Evolutionary conservation across 2,329 filamentous ascomycete species (phyloP).

Genomic region (Pseudogymnoascus verrucosus): DNA sequence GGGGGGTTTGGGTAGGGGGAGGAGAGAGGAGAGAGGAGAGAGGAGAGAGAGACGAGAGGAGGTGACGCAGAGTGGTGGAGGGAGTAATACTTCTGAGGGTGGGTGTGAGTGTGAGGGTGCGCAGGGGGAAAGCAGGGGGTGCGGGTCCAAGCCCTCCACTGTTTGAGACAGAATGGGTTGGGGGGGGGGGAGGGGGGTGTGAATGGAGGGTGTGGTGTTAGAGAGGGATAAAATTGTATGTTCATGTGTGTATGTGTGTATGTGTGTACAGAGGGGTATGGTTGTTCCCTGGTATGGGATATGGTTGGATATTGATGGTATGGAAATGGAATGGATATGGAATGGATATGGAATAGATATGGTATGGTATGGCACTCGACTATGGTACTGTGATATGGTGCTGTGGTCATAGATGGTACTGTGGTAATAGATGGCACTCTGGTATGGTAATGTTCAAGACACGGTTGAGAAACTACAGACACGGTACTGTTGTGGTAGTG

Average conservation of each 20-base stretch:
- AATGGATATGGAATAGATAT: too few relatives aligned
- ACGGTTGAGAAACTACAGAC: not conserved
- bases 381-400: not conserved
- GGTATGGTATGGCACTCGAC: not conserved
- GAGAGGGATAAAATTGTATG: not conserved
- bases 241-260: not conserved
- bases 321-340: not conserved
- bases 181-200: too few relatives aligned
- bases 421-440: too few relatives aligned
- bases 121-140: not conserved
- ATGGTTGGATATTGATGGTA: not conserved
- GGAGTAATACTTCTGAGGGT: not conserved
- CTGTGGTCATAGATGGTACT: too few relatives aligned
- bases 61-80: not conserved
- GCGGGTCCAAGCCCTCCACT: not conserved
- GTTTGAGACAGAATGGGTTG: not conserved
- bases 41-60: not conserved
- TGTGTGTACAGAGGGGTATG: not conserved
- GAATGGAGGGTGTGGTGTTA: not conserved
- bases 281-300: too few relatives aligned
- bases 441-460: too few relatives aligned
- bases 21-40: not conserved
- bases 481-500: not conserved
- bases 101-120: not conserved
- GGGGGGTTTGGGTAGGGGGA: too few relatives aligned